A percentile compares a stretch with the other conserved stretches of the same genome.
Conservation (phyloP, 2,329 filamentous ascomycete species). For the Curvularia eragrostidis region DNA sequence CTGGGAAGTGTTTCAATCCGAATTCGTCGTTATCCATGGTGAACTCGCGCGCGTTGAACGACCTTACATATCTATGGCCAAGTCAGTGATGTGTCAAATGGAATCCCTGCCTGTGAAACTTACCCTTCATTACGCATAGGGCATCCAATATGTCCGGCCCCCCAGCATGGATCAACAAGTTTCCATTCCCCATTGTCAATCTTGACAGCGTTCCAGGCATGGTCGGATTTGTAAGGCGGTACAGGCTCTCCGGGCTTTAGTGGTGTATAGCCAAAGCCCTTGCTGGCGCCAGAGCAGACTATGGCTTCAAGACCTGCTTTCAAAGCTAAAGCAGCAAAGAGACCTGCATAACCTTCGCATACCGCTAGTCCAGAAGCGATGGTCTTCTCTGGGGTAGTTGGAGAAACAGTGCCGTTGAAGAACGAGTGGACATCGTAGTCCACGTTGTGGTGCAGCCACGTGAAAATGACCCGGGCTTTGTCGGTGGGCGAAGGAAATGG, state of each 20-base stretch:
- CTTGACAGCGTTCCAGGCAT: slow-evolving; percentile 92
- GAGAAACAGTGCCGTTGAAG: slow-evolving; percentile 72
- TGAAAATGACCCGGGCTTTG: slow-evolving; percentile 91
- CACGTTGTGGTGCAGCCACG: slow-evolving; percentile 95
- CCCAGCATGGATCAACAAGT: slow-evolving; percentile 91
- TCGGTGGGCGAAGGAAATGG: slow-evolving; percentile 84
- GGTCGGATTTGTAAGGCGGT: slow-evolving; percentile 69
- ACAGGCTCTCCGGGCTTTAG: slow-evolving; percentile 68
- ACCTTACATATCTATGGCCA: slow-evolving; percentile 63
- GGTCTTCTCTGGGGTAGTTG: slow-evolving; percentile 73
- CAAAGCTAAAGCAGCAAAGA: slow-evolving; percentile 79
- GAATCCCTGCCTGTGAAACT: slow-evolving; percentile 45
- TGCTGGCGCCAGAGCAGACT: slow-evolving; percentile 79
- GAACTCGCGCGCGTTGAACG: slow-evolving; percentile 67
- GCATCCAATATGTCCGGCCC: slow-evolving; percentile 71
- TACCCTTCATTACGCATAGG: slow-evolving; percentile 56
- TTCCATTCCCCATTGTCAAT: slow-evolving; percentile 92
- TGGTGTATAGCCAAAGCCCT: slow-evolving; percentile 76
- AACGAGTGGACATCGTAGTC: slow-evolving; percentile 82
- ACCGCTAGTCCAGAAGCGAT: slow-evolving; percentile 82
- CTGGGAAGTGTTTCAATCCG: slow-evolving; percentile 79
- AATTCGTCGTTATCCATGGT: slow-evolving; percentile 78
- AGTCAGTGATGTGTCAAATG: slow-evolving; percentile 5
- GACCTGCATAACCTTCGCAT: slow-evolving; percentile 86
- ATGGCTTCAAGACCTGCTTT: slow-evolving; percentile 80